A percentile compares a stretch with the other conserved stretches of the same genome.
These are phyloP conservation scores for Scutellaria barbata DNA, from an alignment of 257 asterid species.

Conservation along the genomic window DNA sequence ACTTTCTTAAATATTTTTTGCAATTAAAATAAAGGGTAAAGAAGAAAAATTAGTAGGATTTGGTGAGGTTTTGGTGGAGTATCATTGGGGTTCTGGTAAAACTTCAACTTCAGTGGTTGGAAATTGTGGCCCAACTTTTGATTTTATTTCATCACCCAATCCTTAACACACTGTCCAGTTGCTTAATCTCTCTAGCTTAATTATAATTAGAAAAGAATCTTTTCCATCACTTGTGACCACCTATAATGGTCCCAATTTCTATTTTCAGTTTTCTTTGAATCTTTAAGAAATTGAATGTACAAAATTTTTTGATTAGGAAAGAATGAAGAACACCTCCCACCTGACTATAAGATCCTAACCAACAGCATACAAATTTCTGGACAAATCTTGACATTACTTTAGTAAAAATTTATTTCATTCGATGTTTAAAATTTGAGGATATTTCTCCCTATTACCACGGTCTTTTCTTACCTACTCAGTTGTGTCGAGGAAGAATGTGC, in stretches of 20 bases:
- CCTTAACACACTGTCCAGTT: too few relatives aligned
- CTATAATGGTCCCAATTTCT: background rate
- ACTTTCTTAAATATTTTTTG: background rate
- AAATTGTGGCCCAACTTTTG: constrained; percentile 8
- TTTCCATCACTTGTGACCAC: background rate
- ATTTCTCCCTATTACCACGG: too few relatives aligned
- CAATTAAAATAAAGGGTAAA: background rate
- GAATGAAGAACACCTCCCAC: too few relatives aligned
- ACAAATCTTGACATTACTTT: too few relatives aligned
- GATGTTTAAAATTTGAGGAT: too few relatives aligned
- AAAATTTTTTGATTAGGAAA: background rate
- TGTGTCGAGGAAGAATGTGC: background rate
- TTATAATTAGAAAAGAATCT: constrained; percentile 15
- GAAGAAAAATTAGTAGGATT: constrained; percentile 14
- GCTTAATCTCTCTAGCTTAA: background rate
- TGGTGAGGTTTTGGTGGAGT: constrained; percentile 40
- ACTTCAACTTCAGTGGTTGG: constrained; percentile 48
- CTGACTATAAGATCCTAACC: too few relatives aligned
- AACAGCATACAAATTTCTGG: too few relatives aligned
- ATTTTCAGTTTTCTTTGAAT: background rate
- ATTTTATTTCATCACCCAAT: constrained; percentile 2
- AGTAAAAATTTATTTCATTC: too few relatives aligned
- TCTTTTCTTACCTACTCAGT: too few relatives aligned
- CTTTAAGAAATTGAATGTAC: background rate
- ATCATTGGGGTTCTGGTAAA: constrained; percentile 34